Percentiles rank a stretch among this genome's conserved stretches.
These are phyloP conservation scores for Amylocarpus encephaloides DNA, from an alignment of 2,329 filamentous ascomycete genomes.

Conservation along the genomic window DNA sequence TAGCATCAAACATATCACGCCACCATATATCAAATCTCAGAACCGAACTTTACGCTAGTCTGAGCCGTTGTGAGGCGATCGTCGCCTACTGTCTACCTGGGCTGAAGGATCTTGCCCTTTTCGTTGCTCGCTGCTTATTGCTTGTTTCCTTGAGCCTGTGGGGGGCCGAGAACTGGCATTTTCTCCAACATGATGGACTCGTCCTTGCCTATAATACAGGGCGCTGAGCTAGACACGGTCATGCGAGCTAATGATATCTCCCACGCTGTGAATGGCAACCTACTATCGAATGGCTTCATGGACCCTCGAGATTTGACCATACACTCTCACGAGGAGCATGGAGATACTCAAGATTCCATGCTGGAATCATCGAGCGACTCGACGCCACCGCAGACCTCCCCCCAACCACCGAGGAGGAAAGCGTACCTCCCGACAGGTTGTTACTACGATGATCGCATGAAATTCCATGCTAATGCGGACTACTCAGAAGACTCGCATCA, in stretches of 20 bases:
- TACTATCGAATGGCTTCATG: conserved; percentile 19
- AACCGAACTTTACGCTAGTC: too few species aligned
- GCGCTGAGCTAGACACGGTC: conserved; percentile 17
- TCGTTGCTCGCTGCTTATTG: too few species aligned
- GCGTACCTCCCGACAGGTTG: conserved; percentile 58
- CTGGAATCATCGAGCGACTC: conserved; percentile 13
- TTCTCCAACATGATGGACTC: not conserved
- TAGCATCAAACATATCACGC: too few species aligned
- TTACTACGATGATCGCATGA: conserved; percentile 93
- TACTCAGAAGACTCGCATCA: conserved; percentile 71
- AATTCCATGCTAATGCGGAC: conserved; percentile 83
- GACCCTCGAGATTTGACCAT: conserved; percentile 20
- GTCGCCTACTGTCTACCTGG: too few species aligned
- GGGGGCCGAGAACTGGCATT: not conserved
- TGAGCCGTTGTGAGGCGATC: too few species aligned
- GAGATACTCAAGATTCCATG: conserved; percentile 9
- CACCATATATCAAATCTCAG: too few species aligned
- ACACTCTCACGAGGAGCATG: conserved; percentile 10
- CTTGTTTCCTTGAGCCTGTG: not conserved
- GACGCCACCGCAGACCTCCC: not conserved
- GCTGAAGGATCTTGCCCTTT: too few species aligned
- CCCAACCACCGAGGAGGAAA: conserved; percentile 7
- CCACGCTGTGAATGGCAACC: conserved; percentile 7
- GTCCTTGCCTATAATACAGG: conserved; percentile 4
- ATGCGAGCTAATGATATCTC: conserved; percentile 16